Conservation (phyloP, 345 rosid species). For the Aethionema arabicum region DNA sequence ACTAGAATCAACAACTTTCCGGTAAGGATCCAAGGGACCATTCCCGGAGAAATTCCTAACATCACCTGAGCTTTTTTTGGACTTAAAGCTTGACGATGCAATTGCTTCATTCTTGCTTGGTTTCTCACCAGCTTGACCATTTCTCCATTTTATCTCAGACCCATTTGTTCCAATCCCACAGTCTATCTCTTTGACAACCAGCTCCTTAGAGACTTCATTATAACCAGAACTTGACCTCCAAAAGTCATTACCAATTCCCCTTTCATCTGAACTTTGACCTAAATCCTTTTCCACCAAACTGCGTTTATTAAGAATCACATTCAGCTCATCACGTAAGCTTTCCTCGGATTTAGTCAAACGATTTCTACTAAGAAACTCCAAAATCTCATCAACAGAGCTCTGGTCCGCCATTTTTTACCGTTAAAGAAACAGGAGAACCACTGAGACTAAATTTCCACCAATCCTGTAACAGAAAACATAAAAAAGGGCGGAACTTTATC, state of each 20-base stretch:
- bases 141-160: conserved; percentile 51
- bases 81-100: conserved; percentile 35
- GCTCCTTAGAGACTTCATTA: conserved; percentile 61
- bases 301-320: conserved; percentile 47
- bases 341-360: conserved; percentile 84
- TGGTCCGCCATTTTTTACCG: conserved; percentile 57
- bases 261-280: conserved; percentile 34
- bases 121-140: conserved; percentile 47
- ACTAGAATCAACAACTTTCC: conserved; percentile 37
- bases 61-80: conserved; percentile 49
- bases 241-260: conserved; percentile 28
- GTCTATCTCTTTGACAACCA: conserved; percentile 85
- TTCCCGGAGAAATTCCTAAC: conserved; percentile 46
- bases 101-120: conserved; percentile 40
- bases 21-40: conserved; percentile 38
- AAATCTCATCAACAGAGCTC: conserved; percentile 60
- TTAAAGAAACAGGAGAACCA: conserved; percentile 25
- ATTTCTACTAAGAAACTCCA: conserved; percentile 72
- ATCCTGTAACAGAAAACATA: conserved; percentile 36
- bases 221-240: conserved; percentile 40
- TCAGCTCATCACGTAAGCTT: conserved; percentile 84
- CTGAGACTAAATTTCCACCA: conserved; percentile 28
- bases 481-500: not conserved
- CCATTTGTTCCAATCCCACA: conserved; percentile 61
- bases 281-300: conserved; percentile 48